Base-by-base conservation (phyloP, 2,329 filamentous ascomycete genomes). In the Xylariaceae sp. region DNA sequence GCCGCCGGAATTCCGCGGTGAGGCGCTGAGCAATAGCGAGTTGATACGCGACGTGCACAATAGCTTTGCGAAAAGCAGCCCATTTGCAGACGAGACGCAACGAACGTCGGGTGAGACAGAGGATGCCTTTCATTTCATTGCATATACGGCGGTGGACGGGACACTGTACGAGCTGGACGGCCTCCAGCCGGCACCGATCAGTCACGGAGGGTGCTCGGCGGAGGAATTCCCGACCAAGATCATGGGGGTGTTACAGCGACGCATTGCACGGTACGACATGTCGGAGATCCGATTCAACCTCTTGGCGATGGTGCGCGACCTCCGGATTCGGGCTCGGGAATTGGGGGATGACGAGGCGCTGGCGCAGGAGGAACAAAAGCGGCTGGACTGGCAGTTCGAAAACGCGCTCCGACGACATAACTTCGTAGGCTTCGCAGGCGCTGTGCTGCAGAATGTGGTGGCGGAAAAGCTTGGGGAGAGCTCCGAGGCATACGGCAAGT, bases 71-170 rank as follows among this genome's bases (percentile, higher is more conserved):
- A 78, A 85, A 51, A 86, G 86, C 49, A 94, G 85, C 48, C 93
- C 93, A 3, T 98, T 98, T 64, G 83, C 88, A 43, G 90, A 95
- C 66, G 93, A 98, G 76, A 94, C 89, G 50, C 80, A 85, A 56
- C 79, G 84, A 10, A 73, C 81, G 10, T 79, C 77, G 42, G 80
- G 82, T n/a, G 82, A 83, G 50, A 76, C 88, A 44, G 90, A 95
- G 60, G 93, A 97, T 62, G 88, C 92, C 22, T 98, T 94, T 71
- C 93, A 98, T 72, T 98, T 98, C 68, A 90, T 98, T 60, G 93
- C 91, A 23, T 98, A 98, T 70, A 91, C 89, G 7, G 79, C 84
- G 43, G 77, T 95, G 55, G 80, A 85, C 62, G 85, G 84, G 54
- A 82, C 73, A 4, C 77, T 98, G 44, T 98, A 96, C 74, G 93